phyloP scores from a whole-genome alignment of 2,329 filamentous ascomycete species.

The Aspergillus spinulosporus region DNA sequence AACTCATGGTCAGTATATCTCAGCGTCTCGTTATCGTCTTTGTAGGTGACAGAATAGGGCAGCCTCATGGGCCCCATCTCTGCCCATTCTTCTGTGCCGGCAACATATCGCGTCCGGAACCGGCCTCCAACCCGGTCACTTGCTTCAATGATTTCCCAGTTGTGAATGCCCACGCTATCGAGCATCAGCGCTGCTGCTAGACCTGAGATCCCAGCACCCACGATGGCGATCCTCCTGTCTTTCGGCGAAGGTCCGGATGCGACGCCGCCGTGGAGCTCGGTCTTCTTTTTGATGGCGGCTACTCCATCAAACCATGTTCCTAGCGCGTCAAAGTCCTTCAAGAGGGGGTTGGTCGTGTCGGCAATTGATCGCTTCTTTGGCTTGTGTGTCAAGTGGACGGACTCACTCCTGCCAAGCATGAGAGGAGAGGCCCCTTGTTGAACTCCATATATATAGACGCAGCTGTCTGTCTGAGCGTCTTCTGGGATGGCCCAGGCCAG shows the following conservation, averaged over 20 bases:
- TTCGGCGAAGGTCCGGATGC: constrained; percentile 18
- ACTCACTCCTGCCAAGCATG: not conserved
- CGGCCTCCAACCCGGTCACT: constrained; percentile 44
- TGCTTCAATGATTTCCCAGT: constrained; percentile 49
- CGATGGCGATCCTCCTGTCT: constrained; percentile 28
- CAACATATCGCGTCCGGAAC: constrained; percentile 47
- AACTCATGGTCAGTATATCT: constrained; percentile 27
- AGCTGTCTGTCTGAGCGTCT: not conserved
- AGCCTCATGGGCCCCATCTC: constrained; percentile 34
- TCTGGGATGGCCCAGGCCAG: not conserved
- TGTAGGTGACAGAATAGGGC: constrained; percentile 25
- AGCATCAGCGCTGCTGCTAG: constrained; percentile 48
- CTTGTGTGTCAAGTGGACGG: not conserved
- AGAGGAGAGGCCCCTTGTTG: constrained; percentile 12
- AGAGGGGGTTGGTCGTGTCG: not conserved
- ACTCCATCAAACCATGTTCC: constrained; percentile 29
- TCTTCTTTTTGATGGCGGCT: constrained; percentile 21
- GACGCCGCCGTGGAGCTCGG: constrained; percentile 4
- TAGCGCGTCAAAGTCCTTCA: constrained; percentile 5
- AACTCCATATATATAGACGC: not conserved
- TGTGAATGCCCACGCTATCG: constrained; percentile 45
- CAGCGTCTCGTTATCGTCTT: constrained; percentile 24
- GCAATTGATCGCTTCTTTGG: not conserved
- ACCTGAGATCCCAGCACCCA: constrained; percentile 39
- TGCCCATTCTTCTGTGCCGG: constrained; percentile 27